These are phyloP conservation scores for Auriscalpium vulgare DNA, from an alignment of 768 basidiomycete species.

Conservation along the genomic window DNA sequence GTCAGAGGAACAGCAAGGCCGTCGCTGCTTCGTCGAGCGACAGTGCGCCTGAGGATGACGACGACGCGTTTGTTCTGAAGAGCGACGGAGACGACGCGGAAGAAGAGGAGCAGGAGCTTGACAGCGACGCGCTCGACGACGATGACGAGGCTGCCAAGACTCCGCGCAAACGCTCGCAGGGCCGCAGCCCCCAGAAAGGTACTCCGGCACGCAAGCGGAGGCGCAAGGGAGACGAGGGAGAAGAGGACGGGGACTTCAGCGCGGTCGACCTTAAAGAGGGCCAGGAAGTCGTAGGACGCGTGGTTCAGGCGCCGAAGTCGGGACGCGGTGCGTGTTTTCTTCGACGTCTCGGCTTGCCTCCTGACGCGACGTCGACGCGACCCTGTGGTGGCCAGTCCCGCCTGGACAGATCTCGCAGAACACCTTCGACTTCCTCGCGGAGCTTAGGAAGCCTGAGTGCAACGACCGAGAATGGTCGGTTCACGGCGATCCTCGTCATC, in stretches of 20 bases:
- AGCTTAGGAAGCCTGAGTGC: slow-evolving; percentile 64
- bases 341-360: background rate
- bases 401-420: slow-evolving; percentile 84
- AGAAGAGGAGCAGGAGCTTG: slow-evolving; percentile 18
- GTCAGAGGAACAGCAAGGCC: no score
- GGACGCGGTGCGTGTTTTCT: slow-evolving; percentile 53
- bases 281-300: slow-evolving; percentile 62
- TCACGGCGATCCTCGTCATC: background rate
- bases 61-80: background rate
- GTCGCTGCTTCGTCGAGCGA: no score
- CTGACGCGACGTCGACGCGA: background rate
- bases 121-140: slow-evolving; percentile 31
- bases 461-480: slow-evolving; percentile 81
- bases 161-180: slow-evolving; percentile 6
- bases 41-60: background rate
- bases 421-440: slow-evolving; percentile 66
- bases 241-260: slow-evolving; percentile 33
- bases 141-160: slow-evolving; percentile 18
- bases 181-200: slow-evolving; percentile 8
- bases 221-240: slow-evolving; percentile 30
- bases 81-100: slow-evolving; percentile 15
- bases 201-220: slow-evolving; percentile 13
- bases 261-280: slow-evolving; percentile 50
- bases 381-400: slow-evolving; percentile 42
- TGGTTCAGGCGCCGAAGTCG: slow-evolving; percentile 75